phyloP scores from a whole-genome alignment of 1,139 yeast species.

The Yamadazyma epiphylla region DNA sequence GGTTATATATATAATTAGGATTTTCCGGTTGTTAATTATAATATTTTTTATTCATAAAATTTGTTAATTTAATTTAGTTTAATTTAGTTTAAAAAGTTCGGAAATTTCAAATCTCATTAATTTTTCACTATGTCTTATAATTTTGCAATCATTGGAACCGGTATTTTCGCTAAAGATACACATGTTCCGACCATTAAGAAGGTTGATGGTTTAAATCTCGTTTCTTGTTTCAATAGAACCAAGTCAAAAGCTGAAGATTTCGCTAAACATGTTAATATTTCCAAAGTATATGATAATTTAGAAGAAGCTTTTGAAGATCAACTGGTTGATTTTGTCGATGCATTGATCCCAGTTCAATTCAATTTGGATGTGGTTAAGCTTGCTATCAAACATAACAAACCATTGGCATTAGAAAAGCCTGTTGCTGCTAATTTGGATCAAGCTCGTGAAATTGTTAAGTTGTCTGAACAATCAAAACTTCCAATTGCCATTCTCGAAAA shows the following conservation, averaged over 20 bases:
- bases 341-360: constrained; percentile 78
- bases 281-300: constrained; percentile 58
- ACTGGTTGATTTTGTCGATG: constrained; percentile 72
- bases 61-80: too few relatives aligned
- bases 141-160: constrained; percentile 84
- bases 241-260: constrained; percentile 74
- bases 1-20: neutral
- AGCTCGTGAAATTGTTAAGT: constrained; percentile 71
- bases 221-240: constrained; percentile 79
- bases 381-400: constrained; percentile 69
- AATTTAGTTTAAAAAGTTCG: too few relatives aligned
- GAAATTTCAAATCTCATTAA: too few relatives aligned
- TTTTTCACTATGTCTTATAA: constrained; percentile 22
- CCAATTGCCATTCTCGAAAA: constrained; percentile 82
- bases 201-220: constrained; percentile 26
- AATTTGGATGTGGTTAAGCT: constrained; percentile 65
- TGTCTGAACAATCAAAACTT: constrained; percentile 53
- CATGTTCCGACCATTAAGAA: constrained; percentile 73
- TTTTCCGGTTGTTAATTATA: neutral
- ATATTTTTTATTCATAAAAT: too few relatives aligned
- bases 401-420: constrained; percentile 83
- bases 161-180: constrained; percentile 80
- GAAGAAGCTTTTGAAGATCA: constrained; percentile 65
- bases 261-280: constrained; percentile 59
- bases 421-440: constrained; percentile 81